Base-by-base conservation (phyloP, 345 rosid species). In the Sonneratia caseolaris region DNA sequence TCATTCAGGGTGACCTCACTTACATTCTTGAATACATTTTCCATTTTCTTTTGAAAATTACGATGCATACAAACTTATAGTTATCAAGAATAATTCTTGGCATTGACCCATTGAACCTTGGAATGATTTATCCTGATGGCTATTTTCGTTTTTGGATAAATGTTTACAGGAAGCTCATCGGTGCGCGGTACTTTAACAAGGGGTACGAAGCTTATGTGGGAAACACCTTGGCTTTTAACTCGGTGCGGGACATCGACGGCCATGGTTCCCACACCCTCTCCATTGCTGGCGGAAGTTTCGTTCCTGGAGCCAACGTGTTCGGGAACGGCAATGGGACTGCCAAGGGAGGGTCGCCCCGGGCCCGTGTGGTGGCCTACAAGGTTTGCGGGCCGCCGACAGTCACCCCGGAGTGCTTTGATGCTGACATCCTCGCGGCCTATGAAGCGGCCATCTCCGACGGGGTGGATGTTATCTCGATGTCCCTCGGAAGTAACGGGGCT, bases 291-390 rank as follows among this genome's bases (percentile, higher is more conserved):
- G 85, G 82, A 0, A 71, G 49, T 57, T 75, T 73, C 35, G 79
- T 73, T 13, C 55, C 51, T 0, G 53, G 77, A 24, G 78, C 72
- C 0, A 71, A 19, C 21, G 40, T 76, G 18, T 79, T 77, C 16
- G 78, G 80, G 0, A 19, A 68, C 18, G 87, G 80, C 40, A 73
- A 79, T 4, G 84, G 82, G 3, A 79, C 83, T 3, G 81, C 81
- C 11, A 81, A 77, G 67, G 87, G 87, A 3, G 87, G 87, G 2
- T 75, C 85, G 0, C 87, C 87, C 0, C 67, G 21, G 5, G 83
- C 87, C 32, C 79, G 80, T 10, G 84, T 81, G 2, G 87, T 75
- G 5, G 79, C 87, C 1, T 84, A 81, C 78, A 79, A 74, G 55
- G 83, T 74, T 0, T 81, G 87, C 69, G 81, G 81, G 71, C 80